Conservation (phyloP, 1,139 yeast species). For the Hanseniaspora sp. region DNA sequence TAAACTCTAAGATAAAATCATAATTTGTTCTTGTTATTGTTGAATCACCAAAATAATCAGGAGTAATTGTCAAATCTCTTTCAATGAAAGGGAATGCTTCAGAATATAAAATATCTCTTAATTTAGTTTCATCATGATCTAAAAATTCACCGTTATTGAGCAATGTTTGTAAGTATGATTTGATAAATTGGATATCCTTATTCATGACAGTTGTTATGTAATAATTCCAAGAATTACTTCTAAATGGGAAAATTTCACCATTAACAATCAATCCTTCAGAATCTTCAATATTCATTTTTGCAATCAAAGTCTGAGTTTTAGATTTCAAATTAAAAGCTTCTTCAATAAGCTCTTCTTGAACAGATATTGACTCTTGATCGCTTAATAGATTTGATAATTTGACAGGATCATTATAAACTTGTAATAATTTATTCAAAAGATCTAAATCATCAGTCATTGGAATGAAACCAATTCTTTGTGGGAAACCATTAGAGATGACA, state of each 20-base stretch:
- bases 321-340: not conserved
- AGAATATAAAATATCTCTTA: slow-evolving; percentile 26
- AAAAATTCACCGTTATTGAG: not conserved
- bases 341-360: not conserved
- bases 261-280: slow-evolving; percentile 53
- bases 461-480: slow-evolving; percentile 72
- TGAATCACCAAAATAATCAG: slow-evolving; percentile 27
- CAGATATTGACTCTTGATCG: not conserved
- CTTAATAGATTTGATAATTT: slow-evolving; percentile 16
- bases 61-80: slow-evolving; percentile 25
- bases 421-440: slow-evolving; percentile 5
- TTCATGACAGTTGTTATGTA: slow-evolving; percentile 27
- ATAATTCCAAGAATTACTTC: slow-evolving; percentile 28
- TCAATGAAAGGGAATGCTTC: slow-evolving; percentile 22
- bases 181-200: slow-evolving; percentile 25
- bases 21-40: slow-evolving; percentile 24
- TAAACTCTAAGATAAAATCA: slow-evolving; percentile 16
- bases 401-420: slow-evolving; percentile 17
- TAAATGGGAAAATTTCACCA: slow-evolving; percentile 49
- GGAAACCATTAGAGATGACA: slow-evolving; percentile 49
- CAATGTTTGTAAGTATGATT: slow-evolving; percentile 9
- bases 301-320: slow-evolving; percentile 26
- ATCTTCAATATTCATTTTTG: slow-evolving; percentile 35
- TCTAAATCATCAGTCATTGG: slow-evolving; percentile 37
- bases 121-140: slow-evolving; percentile 18